Percentiles rank a stretch among this genome's conserved stretches.
These are phyloP conservation scores for Boletus albobrunnescens DNA, from an alignment of 1,284 basidiomycete species.

Conservation along the genomic window DNA sequence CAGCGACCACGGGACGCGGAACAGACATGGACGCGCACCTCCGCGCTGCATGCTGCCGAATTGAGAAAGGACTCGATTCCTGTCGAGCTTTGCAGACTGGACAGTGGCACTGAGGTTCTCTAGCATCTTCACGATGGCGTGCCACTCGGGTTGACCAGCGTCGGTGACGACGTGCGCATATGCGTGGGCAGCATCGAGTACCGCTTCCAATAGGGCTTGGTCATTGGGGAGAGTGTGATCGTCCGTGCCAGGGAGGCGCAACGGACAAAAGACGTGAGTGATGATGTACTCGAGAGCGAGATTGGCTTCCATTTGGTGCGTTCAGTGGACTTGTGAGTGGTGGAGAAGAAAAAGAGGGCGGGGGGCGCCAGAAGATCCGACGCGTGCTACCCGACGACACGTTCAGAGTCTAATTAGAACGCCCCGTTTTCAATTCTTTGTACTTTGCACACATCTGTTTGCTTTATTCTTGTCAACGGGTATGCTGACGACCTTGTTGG, in stretches of 20 bases:
- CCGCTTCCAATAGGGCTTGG: constrained; percentile 3
- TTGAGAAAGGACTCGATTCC: neutral
- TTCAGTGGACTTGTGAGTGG: neutral
- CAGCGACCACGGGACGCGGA: neutral
- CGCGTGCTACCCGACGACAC: neutral
- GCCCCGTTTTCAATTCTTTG: neutral
- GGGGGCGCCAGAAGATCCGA: no score
- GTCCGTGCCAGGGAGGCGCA: constrained; percentile 14
- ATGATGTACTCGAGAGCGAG: constrained; percentile 11
- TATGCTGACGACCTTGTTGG: no score
- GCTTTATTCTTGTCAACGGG: no score
- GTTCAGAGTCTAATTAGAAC: neutral
- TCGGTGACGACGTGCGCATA: constrained; percentile 1
- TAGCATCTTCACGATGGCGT: constrained; percentile 3
- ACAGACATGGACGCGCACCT: constrained; percentile 4
- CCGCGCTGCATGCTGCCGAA: constrained; percentile 11
- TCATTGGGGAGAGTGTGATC: constrained; percentile 16
- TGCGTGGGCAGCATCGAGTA: neutral
- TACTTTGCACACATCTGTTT: no score
- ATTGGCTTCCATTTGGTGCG: neutral
- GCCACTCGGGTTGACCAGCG: constrained; percentile 8
- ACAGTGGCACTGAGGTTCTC: constrained; percentile 1
- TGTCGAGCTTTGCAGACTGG: neutral
- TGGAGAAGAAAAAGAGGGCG: neutral
- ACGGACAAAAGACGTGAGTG: constrained; percentile 25